Base-by-base conservation (phyloP, 805 yeast genomes). In the Candida nanaspora region DNA sequence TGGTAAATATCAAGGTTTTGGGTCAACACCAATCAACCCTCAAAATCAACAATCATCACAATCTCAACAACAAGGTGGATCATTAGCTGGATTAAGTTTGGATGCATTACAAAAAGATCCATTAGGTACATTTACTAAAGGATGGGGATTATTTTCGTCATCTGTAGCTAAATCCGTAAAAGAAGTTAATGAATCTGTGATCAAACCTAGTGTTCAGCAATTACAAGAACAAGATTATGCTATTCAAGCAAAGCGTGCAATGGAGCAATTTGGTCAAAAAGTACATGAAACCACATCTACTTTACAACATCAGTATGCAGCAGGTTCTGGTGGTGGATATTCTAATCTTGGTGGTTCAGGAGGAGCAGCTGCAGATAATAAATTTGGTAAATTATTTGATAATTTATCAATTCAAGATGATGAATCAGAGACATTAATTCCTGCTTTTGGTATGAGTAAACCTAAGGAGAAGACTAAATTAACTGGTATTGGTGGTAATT, bases 221-320 rank as follows among this genome's bases (percentile, higher is more conserved):
- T 70, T 93, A 50, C 76, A 81, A 30, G 87, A 80, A 46, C 78
- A 85, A 46, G 98, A 93, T 44, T 61, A 86, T 34, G 78, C 94
- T 20, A 68, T 64, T 41, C 95, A 87, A 55, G 93, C 98, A 4
- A 79, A 75, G 47, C 77, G 87, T 50, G 98, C 98, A n/a, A 86
- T 95, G 75, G 82, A 86, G 44, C 97, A 93, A 68, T 93, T 91
- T 66, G 96, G 97, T 37, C 95, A 86, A 57, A 87, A 80, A 56
- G 84, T 91, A 66, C 95, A 85, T 59, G 94, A 88, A 50, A 86
- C 96, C 1, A 84, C 94, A 27, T 74, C 69, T 45, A 78, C 77
- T 49, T 86, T 95, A 22, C 79, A 78, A 40, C 82, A 80, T 47
- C 61, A 55, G 38, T 31, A 18, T 18, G n/a, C 6, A 31, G n/a